A percentile compares a stretch with the other conserved stretches of the same genome.
Conservation (phyloP, 2,329 filamentous ascomycete species). For the Rasamsonia emersonii region DNA sequence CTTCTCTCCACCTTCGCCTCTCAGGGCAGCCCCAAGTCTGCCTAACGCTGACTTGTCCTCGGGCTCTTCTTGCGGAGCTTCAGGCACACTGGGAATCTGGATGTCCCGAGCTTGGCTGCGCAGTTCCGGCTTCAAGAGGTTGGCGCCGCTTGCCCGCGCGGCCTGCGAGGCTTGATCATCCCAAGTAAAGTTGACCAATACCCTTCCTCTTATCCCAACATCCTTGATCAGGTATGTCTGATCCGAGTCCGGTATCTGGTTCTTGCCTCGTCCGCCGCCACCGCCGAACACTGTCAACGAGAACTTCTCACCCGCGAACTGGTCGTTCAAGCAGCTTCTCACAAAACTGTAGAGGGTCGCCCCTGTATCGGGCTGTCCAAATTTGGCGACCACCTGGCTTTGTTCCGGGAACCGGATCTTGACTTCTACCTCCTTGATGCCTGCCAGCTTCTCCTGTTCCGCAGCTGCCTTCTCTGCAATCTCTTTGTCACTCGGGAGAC, state of each 20-base stretch:
- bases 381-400: constrained; percentile 63
- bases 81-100: constrained; percentile 51
- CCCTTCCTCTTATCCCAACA: constrained; percentile 60
- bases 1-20: constrained; percentile 25
- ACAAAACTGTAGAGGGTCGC: constrained; percentile 67
- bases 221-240: constrained; percentile 55
- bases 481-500: constrained; percentile 75
- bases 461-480: constrained; percentile 60
- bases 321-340: constrained; percentile 56
- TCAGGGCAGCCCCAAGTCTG: constrained; percentile 13
- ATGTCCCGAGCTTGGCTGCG: constrained; percentile 58
- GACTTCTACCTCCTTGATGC: constrained; percentile 60
- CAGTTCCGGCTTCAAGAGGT: constrained; percentile 54
- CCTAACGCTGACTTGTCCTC: constrained; percentile 13
- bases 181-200: constrained; percentile 72
- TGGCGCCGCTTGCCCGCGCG: constrained; percentile 41
- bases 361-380: constrained; percentile 60
- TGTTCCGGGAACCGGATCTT: constrained; percentile 86
- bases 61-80: constrained; percentile 33
- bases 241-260: constrained; percentile 38
- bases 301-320: constrained; percentile 54
- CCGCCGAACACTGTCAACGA: constrained; percentile 53
- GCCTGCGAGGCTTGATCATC: constrained; percentile 51
- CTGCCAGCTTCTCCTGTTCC: constrained; percentile 56
- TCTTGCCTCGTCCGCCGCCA: constrained; percentile 14